Conservation (phyloP, 345 rosid species). For the Eucalyptus polyanthemos region DNA sequence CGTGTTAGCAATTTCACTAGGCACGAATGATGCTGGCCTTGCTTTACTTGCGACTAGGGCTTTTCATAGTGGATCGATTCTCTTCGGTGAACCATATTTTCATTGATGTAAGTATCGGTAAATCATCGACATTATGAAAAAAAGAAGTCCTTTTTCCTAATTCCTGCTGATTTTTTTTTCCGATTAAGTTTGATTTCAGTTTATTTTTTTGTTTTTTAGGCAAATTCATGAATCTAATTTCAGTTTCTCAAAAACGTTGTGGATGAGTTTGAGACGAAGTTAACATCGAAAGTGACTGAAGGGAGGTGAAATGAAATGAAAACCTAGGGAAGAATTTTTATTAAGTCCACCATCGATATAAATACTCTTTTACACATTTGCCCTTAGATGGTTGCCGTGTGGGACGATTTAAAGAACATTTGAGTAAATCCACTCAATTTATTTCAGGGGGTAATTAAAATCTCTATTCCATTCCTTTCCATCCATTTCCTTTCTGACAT, state of each 20-base stretch:
- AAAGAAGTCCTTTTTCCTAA: neutral
- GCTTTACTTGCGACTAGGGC: neutral
- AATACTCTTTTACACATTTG: too few species aligned
- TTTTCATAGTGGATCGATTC: neutral
- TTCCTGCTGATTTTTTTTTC: neutral
- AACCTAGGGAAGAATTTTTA: neutral
- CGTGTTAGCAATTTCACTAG: neutral
- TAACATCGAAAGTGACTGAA: accelerated
- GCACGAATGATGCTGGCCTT: neutral
- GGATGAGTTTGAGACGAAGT: neutral
- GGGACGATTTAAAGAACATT: neutral
- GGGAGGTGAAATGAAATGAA: neutral
- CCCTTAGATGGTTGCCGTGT: neutral
- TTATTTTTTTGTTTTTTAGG: neutral
- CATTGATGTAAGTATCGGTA: neutral
- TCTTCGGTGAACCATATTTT: neutral
- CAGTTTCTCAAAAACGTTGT: neutral
- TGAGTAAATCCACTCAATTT: neutral
- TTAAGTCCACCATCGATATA: neutral
- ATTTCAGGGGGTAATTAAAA: neutral
- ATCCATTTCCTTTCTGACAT: neutral
- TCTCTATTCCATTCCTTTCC: neutral
- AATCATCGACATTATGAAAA: too few species aligned
- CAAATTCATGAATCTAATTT: neutral
- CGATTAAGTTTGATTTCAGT: neutral